A percentile compares a stretch with the other conserved stretches of the same genome.
Conservation (phyloP, 2,329 filamentous ascomycete species). For the Diaporthe helianthi region DNA sequence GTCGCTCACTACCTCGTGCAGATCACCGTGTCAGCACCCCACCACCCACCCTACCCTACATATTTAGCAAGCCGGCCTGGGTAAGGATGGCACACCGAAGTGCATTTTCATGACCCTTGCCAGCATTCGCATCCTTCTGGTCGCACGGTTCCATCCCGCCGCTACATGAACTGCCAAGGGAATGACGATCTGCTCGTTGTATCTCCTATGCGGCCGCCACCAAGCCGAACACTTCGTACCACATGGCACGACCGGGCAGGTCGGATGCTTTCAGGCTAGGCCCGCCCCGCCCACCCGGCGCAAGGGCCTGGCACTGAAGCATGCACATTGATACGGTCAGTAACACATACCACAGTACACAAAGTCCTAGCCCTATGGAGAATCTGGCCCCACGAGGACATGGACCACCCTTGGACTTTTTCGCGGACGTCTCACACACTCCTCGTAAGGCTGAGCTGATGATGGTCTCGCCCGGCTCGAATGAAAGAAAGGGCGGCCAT, state of each 20-base stretch:
- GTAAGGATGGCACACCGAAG: neutral
- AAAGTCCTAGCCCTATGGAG: constrained; percentile 24
- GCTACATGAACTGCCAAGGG: constrained; percentile 27
- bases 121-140: neutral
- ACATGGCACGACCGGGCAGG: constrained; percentile 27
- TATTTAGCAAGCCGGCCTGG: neutral
- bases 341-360: neutral
- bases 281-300: constrained; percentile 7
- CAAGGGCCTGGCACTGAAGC: neutral
- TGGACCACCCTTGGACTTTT: neutral
- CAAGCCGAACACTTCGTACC: constrained; percentile 12
- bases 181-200: constrained; percentile 16
- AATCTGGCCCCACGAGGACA: neutral
- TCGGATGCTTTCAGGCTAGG: constrained; percentile 16
- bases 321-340: constrained; percentile 6
- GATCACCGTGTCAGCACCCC: constrained; percentile 22
- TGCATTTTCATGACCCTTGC: constrained; percentile 15
- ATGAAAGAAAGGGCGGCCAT: neutral
- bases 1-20: constrained; percentile 23
- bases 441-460: constrained; percentile 11
- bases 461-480: neutral
- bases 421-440: constrained; percentile 12
- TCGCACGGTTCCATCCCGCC: constrained; percentile 29
- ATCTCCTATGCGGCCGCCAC: constrained; percentile 22
- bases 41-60: too few species aligned